These are phyloP conservation scores for Lactarius tabidus DNA, from an alignment of 768 basidiomycete genomes.

Conservation along the genomic window DNA sequence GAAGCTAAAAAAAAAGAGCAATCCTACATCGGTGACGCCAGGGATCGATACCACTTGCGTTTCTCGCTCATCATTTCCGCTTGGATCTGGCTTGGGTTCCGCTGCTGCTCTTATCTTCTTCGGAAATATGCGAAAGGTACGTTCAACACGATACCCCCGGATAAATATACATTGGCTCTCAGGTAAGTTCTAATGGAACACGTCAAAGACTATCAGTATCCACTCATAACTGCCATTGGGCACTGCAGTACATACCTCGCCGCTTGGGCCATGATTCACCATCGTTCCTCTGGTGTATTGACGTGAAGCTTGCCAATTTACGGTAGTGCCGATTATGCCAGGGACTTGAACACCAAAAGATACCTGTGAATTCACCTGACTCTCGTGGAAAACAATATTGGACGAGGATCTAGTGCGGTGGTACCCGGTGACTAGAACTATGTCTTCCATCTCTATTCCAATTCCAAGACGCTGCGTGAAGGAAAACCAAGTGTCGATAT, in stretches of 20 bases:
- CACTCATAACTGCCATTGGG: background rate
- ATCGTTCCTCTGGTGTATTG: background rate
- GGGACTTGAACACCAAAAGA: background rate
- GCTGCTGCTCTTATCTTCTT: background rate
- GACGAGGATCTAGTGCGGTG: background rate
- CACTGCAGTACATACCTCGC: background rate
- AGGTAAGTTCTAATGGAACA: background rate
- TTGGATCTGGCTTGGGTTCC: background rate
- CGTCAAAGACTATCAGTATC: background rate
- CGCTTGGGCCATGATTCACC: background rate
- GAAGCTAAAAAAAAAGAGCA: background rate
- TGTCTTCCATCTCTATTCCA: background rate
- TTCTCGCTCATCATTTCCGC: background rate
- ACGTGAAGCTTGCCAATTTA: background rate
- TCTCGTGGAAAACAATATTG: background rate
- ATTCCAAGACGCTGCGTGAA: background rate
- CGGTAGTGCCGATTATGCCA: background rate
- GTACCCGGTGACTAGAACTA: background rate
- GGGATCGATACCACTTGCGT: background rate
- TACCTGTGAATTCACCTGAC: background rate
- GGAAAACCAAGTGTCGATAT: background rate
- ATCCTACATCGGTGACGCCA: background rate
- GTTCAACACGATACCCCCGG: background rate
- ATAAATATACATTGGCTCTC: background rate
- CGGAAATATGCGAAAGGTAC: background rate